Evolutionary conservation across 768 basidiomycete genomes (phyloP).

Genomic region (Dentipellis sp.): DNA sequence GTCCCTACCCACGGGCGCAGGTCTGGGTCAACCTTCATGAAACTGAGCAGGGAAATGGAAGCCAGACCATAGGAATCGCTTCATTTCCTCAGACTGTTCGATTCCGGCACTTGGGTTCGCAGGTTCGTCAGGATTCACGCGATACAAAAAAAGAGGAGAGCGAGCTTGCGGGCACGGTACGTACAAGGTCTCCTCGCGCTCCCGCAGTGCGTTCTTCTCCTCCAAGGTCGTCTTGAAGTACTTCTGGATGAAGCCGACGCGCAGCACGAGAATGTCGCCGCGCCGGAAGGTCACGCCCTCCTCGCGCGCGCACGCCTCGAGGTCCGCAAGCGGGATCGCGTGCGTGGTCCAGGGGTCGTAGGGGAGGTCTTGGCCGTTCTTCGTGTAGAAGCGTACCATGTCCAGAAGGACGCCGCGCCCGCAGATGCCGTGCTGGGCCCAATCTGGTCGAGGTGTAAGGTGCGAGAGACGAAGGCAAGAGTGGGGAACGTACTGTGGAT

Average conservation of each 20-base stretch:
- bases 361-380: conserved; percentile 30
- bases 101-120: conserved; percentile 44
- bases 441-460: conserved; percentile 34
- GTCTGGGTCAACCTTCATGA: neutral
- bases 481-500: conserved; percentile 50
- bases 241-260: conserved; percentile 55
- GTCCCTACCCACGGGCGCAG: conserved; percentile 33
- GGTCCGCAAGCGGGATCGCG: conserved; percentile 40
- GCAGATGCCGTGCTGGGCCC: conserved; percentile 63
- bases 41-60: neutral
- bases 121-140: neutral
- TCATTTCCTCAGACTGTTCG: conserved; percentile 63
- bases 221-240: conserved; percentile 34
- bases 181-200: conserved; percentile 43
- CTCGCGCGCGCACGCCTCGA: conserved; percentile 47
- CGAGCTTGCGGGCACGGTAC: conserved; percentile 13
- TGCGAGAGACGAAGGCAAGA: conserved; percentile 1
- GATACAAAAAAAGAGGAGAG: neutral
- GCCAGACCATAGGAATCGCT: conserved; percentile 57
- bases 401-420: conserved; percentile 63
- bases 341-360: conserved; percentile 59
- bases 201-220: conserved; percentile 33
- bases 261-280: conserved; percentile 52
- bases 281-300: conserved; percentile 50
- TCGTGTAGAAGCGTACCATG: conserved; percentile 44